Evolutionary conservation across 352 stramenopile genomes (phyloP).

Genomic region (Pythium dissimile): DNA sequence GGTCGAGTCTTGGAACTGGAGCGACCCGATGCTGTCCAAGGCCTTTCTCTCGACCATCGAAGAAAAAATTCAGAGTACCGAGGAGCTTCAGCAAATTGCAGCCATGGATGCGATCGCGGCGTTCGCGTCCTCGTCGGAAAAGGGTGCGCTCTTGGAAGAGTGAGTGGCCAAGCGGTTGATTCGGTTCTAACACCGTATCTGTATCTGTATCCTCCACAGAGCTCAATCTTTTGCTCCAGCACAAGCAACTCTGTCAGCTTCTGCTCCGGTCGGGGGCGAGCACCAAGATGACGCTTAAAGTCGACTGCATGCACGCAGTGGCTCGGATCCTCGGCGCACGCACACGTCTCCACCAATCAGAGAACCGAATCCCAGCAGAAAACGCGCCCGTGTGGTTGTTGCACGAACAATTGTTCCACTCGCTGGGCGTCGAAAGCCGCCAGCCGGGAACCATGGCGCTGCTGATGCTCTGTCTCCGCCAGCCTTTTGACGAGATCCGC

Average conservation of each 20-base stretch:
- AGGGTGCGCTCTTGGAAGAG: slow-evolving; percentile 43
- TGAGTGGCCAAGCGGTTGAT: background rate
- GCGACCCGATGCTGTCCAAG: slow-evolving; percentile 65
- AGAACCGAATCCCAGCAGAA: slow-evolving; percentile 37
- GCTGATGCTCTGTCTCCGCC: slow-evolving; percentile 75
- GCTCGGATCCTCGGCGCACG: slow-evolving; percentile 46
- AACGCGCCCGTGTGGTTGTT: slow-evolving; percentile 67
- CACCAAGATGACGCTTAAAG: slow-evolving; percentile 70
- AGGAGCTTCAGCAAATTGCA: slow-evolving; percentile 74
- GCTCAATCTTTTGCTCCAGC: slow-evolving; percentile 64
- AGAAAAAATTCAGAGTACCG: slow-evolving; percentile 54
- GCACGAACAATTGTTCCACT: slow-evolving; percentile 62
- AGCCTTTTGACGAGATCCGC: slow-evolving; percentile 82
- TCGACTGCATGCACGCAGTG: slow-evolving; percentile 68
- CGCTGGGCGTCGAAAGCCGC: slow-evolving; percentile 47
- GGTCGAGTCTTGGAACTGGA: slow-evolving; percentile 76
- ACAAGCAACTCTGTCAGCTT: slow-evolving; percentile 57
- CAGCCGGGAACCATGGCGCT: slow-evolving; percentile 55
- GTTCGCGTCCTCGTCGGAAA: slow-evolving; percentile 75
- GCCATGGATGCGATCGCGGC: slow-evolving; percentile 80
- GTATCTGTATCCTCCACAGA: slow-evolving; percentile 42
- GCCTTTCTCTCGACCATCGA: slow-evolving; percentile 76
- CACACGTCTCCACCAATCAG: slow-evolving; percentile 38
- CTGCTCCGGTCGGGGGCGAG: slow-evolving; percentile 56
- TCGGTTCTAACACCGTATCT: too few species aligned